Conservation (phyloP, 108 stramenopile species). For the Aureococcus anophagefferens region DNA sequence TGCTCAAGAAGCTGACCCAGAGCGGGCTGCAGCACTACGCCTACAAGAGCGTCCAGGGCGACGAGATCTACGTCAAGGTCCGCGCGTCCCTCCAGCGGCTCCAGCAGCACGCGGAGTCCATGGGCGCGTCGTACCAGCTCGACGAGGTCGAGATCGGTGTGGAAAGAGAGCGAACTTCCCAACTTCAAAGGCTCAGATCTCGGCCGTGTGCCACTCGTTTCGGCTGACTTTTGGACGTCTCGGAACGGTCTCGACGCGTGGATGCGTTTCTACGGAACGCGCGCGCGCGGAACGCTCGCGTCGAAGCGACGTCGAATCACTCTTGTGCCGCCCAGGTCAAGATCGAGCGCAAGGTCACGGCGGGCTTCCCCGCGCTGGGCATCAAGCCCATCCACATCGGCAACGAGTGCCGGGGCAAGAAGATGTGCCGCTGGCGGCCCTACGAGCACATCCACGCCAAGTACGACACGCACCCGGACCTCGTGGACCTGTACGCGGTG, state of each 20-base stretch:
- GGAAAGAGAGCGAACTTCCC: no score
- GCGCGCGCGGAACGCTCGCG: no score
- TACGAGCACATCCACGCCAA: not conserved
- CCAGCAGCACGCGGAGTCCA: not conserved
- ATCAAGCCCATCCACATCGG: not conserved
- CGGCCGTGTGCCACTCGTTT: no score
- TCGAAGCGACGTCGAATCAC: no score
- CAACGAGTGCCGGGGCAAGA: not conserved
- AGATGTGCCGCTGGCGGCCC: not conserved
- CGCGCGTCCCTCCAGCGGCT: not conserved
- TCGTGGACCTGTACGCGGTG: not conserved
- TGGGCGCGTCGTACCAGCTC: not conserved
- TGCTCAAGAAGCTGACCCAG: not conserved
- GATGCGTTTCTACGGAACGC: no score
- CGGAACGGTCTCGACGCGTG: no score
- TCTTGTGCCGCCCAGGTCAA: no score
- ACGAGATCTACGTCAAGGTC: constrained; percentile 16
- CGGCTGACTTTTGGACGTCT: no score
- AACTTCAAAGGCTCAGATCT: no score
- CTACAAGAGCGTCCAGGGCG: not conserved
- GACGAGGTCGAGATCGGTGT: not conserved
- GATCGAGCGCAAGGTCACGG: not conserved
- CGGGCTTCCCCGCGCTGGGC: not conserved
- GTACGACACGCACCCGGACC: not conserved
- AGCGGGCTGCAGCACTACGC: not conserved